Conservation (phyloP, 768 basidiomycete species). For the Megacollybia marginata region DNA sequence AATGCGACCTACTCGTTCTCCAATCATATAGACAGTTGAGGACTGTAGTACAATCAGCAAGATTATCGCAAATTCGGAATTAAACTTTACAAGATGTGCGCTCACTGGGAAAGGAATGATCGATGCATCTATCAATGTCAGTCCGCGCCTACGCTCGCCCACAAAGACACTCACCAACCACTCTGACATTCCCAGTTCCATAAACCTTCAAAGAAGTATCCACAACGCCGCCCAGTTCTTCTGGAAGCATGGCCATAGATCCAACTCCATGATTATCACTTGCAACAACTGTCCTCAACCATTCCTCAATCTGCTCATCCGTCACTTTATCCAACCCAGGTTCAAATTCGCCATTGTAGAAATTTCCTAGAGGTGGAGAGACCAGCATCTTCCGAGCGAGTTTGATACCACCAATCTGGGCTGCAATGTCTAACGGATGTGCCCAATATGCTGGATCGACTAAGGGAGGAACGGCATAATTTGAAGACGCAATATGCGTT, state of each 20-base stretch:
- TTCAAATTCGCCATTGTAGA: constrained; percentile 24
- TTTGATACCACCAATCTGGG: constrained; percentile 24
- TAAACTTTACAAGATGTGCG: too few species aligned
- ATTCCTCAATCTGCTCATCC: too few species aligned
- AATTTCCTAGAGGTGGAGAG: constrained; percentile 19
- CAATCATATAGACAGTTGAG: too few species aligned
- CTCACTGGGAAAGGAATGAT: too few species aligned
- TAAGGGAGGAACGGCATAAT: constrained; percentile 30
- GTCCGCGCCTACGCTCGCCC: too few species aligned
- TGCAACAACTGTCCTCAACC: constrained; percentile 17
- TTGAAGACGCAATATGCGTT: constrained; percentile 35
- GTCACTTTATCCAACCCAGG: constrained; percentile 18
- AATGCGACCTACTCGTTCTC: too few species aligned
- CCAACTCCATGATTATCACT: constrained; percentile 29
- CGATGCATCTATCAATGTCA: too few species aligned
- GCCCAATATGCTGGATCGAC: constrained; percentile 44
- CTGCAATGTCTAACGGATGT: constrained; percentile 22
- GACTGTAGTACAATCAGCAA: too few species aligned
- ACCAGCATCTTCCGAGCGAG: constrained; percentile 21
- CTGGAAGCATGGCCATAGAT: constrained; percentile 33
- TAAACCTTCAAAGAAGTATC: constrained; percentile 27
- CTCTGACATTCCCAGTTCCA: too few species aligned
- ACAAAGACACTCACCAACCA: too few species aligned
- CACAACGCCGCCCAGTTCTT: constrained; percentile 29
- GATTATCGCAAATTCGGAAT: too few species aligned